A percentile compares a stretch with the other conserved stretches of the same genome.
phyloP scores from a whole-genome alignment of 225 moss, liverwort and hornwort genomes.

The Thuidium tamariscinum region DNA sequence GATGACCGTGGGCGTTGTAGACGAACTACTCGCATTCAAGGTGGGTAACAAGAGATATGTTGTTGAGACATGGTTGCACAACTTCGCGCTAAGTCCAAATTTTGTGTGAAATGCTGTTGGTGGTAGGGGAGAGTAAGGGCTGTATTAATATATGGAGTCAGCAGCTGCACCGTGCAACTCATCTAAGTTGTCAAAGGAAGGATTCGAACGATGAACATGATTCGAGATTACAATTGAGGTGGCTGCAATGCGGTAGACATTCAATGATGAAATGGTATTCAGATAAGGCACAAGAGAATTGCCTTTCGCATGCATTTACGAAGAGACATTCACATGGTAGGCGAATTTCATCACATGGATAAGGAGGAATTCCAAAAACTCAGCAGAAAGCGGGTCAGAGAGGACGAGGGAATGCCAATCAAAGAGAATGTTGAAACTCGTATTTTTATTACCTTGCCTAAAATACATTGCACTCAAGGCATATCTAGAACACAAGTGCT shows the following conservation, averaged over 20 bases:
- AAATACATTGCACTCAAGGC: not conserved
- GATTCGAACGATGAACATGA: too few relatives aligned
- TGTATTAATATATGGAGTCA: accelerated
- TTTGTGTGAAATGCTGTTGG: too few relatives aligned
- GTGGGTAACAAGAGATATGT: accelerated
- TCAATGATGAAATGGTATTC: too few relatives aligned
- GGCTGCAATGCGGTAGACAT: too few relatives aligned
- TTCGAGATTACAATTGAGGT: not conserved
- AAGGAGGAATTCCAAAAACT: too few relatives aligned
- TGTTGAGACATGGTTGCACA: not conserved
- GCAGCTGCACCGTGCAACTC: too few relatives aligned
- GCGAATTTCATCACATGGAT: not conserved
- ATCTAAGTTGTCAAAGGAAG: not conserved
- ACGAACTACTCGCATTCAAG: not conserved
- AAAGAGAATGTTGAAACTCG: too few relatives aligned
- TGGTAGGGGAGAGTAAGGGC: too few relatives aligned
- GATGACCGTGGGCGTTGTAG: not conserved
- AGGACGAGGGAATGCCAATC: not conserved
- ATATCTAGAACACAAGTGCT: not conserved
- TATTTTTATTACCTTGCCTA: not conserved
- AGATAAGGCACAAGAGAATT: too few relatives aligned
- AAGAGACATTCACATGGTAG: too few relatives aligned
- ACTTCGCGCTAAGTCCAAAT: too few relatives aligned
- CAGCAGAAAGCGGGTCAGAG: too few relatives aligned
- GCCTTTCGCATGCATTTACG: accelerated